Base-by-base conservation (phyloP, 345 rosid genomes). In the Syzygium oleosum region DNA sequence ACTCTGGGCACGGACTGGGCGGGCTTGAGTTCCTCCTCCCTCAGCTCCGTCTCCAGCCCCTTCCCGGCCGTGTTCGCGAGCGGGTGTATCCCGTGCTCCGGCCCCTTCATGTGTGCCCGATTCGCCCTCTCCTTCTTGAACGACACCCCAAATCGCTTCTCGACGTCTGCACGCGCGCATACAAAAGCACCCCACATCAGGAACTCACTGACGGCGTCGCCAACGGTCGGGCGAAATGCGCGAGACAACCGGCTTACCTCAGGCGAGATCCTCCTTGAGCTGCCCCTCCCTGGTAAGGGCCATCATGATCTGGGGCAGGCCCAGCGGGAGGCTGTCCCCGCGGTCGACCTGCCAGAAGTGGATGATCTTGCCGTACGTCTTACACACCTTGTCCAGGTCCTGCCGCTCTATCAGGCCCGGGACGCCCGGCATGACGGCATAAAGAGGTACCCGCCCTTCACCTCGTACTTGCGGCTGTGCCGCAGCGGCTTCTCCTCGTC, bases 331-430 rank as follows among this genome's bases (percentile, higher is more conserved):
- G 86, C 90, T 89, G 85, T 96, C 93, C 19, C 98, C 99, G 88
- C 43, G 89, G 65, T 97, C 99, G 14, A 94, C 93, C 92, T 96
- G 99, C 99, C 99, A 97, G 58, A 97, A 97, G 78, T 96, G 99
- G 87, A 90, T 88, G 17, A 92, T 92, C 92, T 96, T 95, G 3
- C 98, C 98, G 23, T 95, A 95, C 31, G 97, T 95, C 88, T 93
- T 95, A 55, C 91, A 90, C 0, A 95, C 93, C 90, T 93, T 96
- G 51, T 94, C 97, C 12, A 96, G 92, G 54, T 96, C 99, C 90
- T 88, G 92, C 19, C 95, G 91, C 89, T 95, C 90, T 9, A 94
- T 88, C 1, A 92, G 91, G 22, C 95, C 96, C 0, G 98, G 97
- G 17, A 95, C 89, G 13, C 95, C 92, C 0, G 98, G 98, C 95